Base-by-base conservation (phyloP, 176 grass and related monocot genomes). In the Eleusine indica region DNA sequence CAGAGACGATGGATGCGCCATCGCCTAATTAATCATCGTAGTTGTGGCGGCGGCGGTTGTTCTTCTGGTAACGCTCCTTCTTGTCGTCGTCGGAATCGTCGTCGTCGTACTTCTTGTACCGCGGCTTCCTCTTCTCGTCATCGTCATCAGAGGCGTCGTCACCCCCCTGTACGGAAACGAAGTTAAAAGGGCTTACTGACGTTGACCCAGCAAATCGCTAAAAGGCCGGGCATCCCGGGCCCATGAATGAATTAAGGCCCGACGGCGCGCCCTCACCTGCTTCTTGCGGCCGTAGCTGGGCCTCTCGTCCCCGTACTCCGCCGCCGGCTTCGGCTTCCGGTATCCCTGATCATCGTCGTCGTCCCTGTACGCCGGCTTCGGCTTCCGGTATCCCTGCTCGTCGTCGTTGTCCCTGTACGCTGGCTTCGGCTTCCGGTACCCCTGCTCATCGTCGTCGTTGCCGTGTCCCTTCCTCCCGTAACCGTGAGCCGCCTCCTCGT, bases 211-310 rank as follows among this genome's bases (percentile, higher is more conserved):
- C 32, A 35, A 35, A 35, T 35, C 32, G 32, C 32, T n/a, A 51
- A 35, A 16, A 17, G 18, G 2, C 2, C 1, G 0, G 21, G 11
- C 30, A 52, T 52, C 4, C 3, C 5, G 0, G 3, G 14, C 13
- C 63, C 28, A 10, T 2, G 15, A 56, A 1, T 5, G 15, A 56
- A 1, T 5, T 47, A 16, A 28, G 67, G 51, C 68, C 68, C 56
- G 58, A 69, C 0, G 7, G 35, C 41, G 15, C 7, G 13, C 51
- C 48, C 90, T 89, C 18, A 92, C 90, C 5, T 92, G 62, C 80
- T 92, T 94, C 89, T 86, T 91, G 61, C 89, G 84, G 77, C 80
- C 86, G 60, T 89, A 89, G 87, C 77, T 88, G 68, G 58, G 84
- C 84, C 69, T 54, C 14, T 53, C 48, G 46, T 78, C 16, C 73